phyloP scores from a whole-genome alignment of 2,329 filamentous ascomycete species.

The Stachybotrys chlorohalonatus region DNA sequence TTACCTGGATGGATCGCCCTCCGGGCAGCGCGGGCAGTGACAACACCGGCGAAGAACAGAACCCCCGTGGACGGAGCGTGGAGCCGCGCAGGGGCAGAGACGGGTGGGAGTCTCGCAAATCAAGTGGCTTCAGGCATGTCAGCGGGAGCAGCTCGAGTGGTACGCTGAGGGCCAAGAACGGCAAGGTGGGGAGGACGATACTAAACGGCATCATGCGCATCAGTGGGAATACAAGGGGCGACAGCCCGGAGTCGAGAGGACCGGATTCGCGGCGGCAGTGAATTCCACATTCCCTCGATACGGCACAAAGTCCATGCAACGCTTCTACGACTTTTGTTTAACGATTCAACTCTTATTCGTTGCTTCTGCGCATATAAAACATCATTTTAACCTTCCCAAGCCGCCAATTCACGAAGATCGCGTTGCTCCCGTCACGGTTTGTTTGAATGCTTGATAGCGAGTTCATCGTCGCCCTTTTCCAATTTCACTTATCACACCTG shows the following conservation, averaged over 20 bases:
- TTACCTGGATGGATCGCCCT: slow-evolving; percentile 21
- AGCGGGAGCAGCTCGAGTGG: slow-evolving; percentile 17
- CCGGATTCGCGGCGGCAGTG: slow-evolving; percentile 3
- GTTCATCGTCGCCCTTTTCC: no score
- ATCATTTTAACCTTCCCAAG: no score
- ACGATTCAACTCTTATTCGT: no score
- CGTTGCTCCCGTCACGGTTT: no score
- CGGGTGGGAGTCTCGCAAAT: slow-evolving; percentile 15
- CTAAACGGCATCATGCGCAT: slow-evolving; percentile 36
- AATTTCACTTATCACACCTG: no score
- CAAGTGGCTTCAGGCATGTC: slow-evolving; percentile 15
- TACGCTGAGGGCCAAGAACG: slow-evolving; percentile 25
- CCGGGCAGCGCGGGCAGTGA: slow-evolving; percentile 46
- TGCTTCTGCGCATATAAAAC: no score
- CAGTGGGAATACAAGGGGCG: slow-evolving; percentile 21
- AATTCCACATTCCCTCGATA: no score
- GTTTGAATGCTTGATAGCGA: no score
- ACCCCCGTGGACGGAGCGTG: slow-evolving; percentile 17
- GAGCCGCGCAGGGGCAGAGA: slow-evolving; percentile 21
- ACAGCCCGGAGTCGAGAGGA: slow-evolving; percentile 29
- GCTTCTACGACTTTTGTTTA: no score
- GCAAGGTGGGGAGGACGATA: slow-evolving; percentile 31
- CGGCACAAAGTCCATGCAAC: no score
- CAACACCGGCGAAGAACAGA: slow-evolving; percentile 13
- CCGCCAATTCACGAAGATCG: no score